Evolutionary conservation across 148 eudicot species (phyloP), one percentile per base, ranked within the genome.

Genomic region (Pharnaceum exiguum): DNA sequence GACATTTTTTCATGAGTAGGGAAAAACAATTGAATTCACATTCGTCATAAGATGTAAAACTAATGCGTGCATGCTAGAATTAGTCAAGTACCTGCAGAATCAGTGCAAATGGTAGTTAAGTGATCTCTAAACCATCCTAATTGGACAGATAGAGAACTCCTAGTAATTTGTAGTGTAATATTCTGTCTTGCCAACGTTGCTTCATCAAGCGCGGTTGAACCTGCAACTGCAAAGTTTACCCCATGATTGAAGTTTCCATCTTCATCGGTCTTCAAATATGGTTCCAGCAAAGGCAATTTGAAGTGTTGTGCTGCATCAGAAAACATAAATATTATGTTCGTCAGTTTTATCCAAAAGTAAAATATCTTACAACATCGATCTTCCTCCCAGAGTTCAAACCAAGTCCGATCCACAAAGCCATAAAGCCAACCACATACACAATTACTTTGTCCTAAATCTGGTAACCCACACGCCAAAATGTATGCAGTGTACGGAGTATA

Each of bases 141-240:
- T 25, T 79, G 77, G 10, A 71, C 63, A 47, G 56, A 16, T 4
- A 79, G 69, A 46, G 83, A 68, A 17, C 47, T 60, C n/a, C 25
- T 61, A 17, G 69, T 69, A 16, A 65, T 40, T 18, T 65, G 69
- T 18, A 29, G 23, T 22, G 18, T n/a, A 5, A 75, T 56, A 18
- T 62, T 31, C 35, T 59, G 68, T 2, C 5, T 29, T 23, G 72
- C 71, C 45, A 71, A 60, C 7, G 30, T 40, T 9, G 71, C 47
- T n/a, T 48, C 15, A 24, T 71, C 12, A 47, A 71, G 53, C 17
- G 82, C 76, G 9, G 82, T 78, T 32, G 79, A 54, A 15, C 79
- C 79, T 11, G 74, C 82, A 19, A 78, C 71, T 0, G 76, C 82
- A 31, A 74, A 78, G 28, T 74, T 78, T 4, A 48, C 67, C 11